Evolutionary conservation across 371 early-diverging fungal genomes (phyloP).

Genomic region (Smittium culicis): DNA sequence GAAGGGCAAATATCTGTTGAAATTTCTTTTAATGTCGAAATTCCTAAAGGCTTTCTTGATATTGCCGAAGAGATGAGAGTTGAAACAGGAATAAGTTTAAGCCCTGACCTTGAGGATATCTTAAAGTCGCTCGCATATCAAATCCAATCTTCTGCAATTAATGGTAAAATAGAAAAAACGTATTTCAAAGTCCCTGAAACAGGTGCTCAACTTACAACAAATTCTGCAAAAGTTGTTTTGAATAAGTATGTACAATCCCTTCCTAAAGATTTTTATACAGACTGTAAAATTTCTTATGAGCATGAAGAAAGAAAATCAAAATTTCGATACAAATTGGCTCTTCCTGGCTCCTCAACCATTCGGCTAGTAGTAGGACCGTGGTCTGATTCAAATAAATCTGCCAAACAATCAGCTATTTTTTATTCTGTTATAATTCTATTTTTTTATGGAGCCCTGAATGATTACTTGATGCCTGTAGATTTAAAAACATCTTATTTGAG

Average conservation of each 20-base stretch:
- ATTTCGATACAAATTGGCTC: conserved; percentile 36
- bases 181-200: conserved; percentile 14
- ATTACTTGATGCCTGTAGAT: conserved; percentile 46
- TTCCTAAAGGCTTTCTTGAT: neutral
- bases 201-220: conserved; percentile 24
- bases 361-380: conserved; percentile 39
- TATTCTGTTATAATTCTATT: conserved; percentile 53
- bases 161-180: no score
- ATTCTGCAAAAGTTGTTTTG: conserved; percentile 20
- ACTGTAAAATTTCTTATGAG: conserved; percentile 33
- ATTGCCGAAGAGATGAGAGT: neutral
- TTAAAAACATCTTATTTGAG: neutral
- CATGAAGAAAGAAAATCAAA: conserved; percentile 18
- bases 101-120: neutral
- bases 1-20: neutral
- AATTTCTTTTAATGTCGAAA: neutral
- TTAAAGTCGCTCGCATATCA: neutral
- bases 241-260: conserved; percentile 26
- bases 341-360: conserved; percentile 55
- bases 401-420: conserved; percentile 58
- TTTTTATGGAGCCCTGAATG: conserved; percentile 48
- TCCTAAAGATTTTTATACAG: conserved; percentile 23
- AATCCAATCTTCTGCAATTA: neutral
- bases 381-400: conserved; percentile 41
- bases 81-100: neutral